Percentiles rank a stretch among this genome's conserved stretches.
phyloP scores from a whole-genome alignment of 78 protist genomes.

The Blattamonas nauphoetae region DNA sequence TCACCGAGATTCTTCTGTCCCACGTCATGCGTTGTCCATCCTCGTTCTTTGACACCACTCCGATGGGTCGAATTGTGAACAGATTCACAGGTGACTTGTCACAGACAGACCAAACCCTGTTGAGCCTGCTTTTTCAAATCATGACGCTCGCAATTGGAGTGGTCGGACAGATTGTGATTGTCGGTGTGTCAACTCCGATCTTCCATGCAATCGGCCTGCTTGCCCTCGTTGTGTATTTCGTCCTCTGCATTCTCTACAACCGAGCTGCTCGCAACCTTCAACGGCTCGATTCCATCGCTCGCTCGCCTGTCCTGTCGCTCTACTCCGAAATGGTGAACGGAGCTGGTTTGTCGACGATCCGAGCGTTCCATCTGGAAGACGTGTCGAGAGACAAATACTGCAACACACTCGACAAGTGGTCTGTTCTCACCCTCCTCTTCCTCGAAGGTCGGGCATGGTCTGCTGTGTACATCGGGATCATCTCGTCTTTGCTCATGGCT shows the following conservation, averaged over 20 bases:
- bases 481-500: not conserved
- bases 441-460: not conserved
- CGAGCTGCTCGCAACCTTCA: too few species aligned
- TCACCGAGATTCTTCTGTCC: not conserved
- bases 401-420: not conserved
- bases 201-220: too few species aligned
- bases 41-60: not conserved
- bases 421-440: not conserved
- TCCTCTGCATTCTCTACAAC: not conserved
- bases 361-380: too few species aligned
- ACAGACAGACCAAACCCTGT: not conserved
- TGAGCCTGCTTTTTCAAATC: not conserved
- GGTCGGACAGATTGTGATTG: not conserved
- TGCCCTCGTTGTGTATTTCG: not conserved
- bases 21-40: not conserved
- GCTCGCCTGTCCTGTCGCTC: too few species aligned
- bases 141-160: not conserved
- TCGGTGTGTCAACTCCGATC: not conserved
- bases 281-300: too few species aligned
- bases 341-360: too few species aligned
- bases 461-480: not conserved
- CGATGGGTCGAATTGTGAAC: conserved; percentile 16
- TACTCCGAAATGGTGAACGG: too few species aligned
- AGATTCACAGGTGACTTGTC: not conserved
- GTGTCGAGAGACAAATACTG: not conserved